Evolutionary conservation across 2,329 filamentous ascomycete species (phyloP).

Genomic region (Penicillium aurantiogriseum): DNA sequence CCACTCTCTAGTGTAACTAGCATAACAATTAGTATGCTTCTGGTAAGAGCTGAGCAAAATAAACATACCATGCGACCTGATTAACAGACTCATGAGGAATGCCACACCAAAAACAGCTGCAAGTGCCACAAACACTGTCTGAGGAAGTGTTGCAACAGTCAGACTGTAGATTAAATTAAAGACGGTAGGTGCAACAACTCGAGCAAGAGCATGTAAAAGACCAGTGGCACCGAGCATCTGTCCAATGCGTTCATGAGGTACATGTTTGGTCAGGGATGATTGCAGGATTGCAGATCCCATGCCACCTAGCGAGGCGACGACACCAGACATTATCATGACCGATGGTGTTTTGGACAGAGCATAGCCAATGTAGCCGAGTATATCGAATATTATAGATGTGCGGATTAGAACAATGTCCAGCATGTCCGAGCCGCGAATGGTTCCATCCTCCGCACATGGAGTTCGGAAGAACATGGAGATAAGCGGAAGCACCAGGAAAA

Average conservation of each 20-base stretch:
- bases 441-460: slow-evolving; percentile 38
- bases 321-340: slow-evolving; percentile 69
- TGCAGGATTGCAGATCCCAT: slow-evolving; percentile 83
- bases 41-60: neutral
- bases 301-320: slow-evolving; percentile 74
- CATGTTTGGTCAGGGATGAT: slow-evolving; percentile 83
- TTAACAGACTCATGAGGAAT: slow-evolving; percentile 65
- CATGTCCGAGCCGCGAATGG: slow-evolving; percentile 67
- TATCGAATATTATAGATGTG: slow-evolving; percentile 70
- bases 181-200: slow-evolving; percentile 74
- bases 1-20: slow-evolving; percentile 23
- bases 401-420: slow-evolving; percentile 79
- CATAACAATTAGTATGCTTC: slow-evolving; percentile 8
- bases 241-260: slow-evolving; percentile 76
- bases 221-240: slow-evolving; percentile 87
- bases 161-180: slow-evolving; percentile 84
- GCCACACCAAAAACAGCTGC: slow-evolving; percentile 64
- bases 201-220: slow-evolving; percentile 75
- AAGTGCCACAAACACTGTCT: slow-evolving; percentile 79
- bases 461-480: slow-evolving; percentile 72
- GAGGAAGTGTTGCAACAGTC: slow-evolving; percentile 75
- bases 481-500: slow-evolving; percentile 72
- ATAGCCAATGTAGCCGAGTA: slow-evolving; percentile 74
- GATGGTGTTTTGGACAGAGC: slow-evolving; percentile 60
- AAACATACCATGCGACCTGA: slow-evolving; percentile 71